Base-by-base conservation (phyloP, 164 flowering plant species). In the Vitis riparia region DNA sequence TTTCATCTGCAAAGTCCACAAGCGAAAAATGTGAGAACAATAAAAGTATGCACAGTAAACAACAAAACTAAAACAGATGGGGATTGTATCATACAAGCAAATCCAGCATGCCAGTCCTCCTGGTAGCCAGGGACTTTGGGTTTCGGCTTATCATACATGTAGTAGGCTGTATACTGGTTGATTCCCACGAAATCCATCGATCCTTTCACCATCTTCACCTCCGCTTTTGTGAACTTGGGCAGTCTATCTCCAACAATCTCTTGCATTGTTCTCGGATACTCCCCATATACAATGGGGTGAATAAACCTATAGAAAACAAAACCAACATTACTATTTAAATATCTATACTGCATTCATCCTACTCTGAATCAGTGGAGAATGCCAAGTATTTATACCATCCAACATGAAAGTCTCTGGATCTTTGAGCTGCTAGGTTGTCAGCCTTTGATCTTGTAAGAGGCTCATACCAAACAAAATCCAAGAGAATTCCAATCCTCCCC, bases 381-480 rank as follows among this genome's bases (percentile, higher is more conserved):
- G 56, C n/a, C 47, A 30, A 14, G 55, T 47, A 60, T 27, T 50
- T 50, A 79, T 83, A 90, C 94, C 95, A 90, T 63, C 92, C 92
- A 70, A 88, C 68, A 71, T 90, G 91, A 62, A 90, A 90, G 72
- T 86, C 92, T 66, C 90, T 77, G 17, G 95, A 88, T 80, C 95
- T 79, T 76, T 90, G 92, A 63, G 95, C 92, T 7, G 95, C 95
- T 50, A 68, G 74, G 63, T 75, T 73, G 70, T 90, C 92, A 1
- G 82, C 90, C 70, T 68, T 82, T 9, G 76, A 67, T 66, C 82
- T 73, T 1, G 90, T 84, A 59, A 88, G 87, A 57, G 92, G 91
- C 67, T 90, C 95, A 69, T 87, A 90, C 92, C 92, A 90, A 23
- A 87, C 88, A 76, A 87, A 87, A 75, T 87, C 92, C 79, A 90